Conservation (phyloP, 106 monocot genomes). For the Posidonia australis region DNA sequence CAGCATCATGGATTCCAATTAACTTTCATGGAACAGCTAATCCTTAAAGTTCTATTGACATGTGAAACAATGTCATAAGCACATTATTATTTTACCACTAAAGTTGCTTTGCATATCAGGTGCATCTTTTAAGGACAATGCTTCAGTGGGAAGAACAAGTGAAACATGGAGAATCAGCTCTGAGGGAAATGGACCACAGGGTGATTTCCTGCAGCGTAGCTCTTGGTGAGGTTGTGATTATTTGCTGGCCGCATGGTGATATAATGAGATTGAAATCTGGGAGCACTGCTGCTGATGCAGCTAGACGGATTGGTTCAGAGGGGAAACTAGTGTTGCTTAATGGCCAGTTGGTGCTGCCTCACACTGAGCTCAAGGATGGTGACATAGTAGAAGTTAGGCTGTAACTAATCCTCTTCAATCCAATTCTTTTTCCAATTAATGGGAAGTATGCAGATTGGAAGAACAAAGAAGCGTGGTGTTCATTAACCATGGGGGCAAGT, state of each 20-base stretch:
- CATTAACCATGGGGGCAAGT: too few relatives aligned
- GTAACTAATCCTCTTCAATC: conserved; percentile 8
- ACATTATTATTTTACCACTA: too few relatives aligned
- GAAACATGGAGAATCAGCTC: conserved; percentile 22
- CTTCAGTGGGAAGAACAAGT: conserved; percentile 95
- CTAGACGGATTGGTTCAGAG: conserved; percentile 56
- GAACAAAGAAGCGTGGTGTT: too few relatives aligned
- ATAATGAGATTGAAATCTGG: conserved; percentile 77
- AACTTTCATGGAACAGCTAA: too few relatives aligned
- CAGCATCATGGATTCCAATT: too few relatives aligned
- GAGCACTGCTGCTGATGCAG: conserved; percentile 87
- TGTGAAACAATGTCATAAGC: too few relatives aligned
- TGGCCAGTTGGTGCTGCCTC: conserved; percentile 67
- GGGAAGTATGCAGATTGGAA: too few relatives aligned
- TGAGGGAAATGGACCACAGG: conserved; percentile 5
- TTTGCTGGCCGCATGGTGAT: conserved; percentile 75
- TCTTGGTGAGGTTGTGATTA: conserved; percentile 65
- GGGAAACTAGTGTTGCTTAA: conserved; percentile 71
- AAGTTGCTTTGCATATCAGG: conserved; percentile 20
- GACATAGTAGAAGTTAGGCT: conserved; percentile 85
- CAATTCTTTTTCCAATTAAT: neutral
- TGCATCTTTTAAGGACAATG: conserved; percentile 81
- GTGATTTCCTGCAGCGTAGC: neutral
- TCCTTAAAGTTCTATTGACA: too few relatives aligned
- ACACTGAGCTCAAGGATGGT: conserved; percentile 84